These are phyloP conservation scores for Penicillium flavigenum DNA, from an alignment of 495 filamentous ascomycete species.

Conservation along the genomic window DNA sequence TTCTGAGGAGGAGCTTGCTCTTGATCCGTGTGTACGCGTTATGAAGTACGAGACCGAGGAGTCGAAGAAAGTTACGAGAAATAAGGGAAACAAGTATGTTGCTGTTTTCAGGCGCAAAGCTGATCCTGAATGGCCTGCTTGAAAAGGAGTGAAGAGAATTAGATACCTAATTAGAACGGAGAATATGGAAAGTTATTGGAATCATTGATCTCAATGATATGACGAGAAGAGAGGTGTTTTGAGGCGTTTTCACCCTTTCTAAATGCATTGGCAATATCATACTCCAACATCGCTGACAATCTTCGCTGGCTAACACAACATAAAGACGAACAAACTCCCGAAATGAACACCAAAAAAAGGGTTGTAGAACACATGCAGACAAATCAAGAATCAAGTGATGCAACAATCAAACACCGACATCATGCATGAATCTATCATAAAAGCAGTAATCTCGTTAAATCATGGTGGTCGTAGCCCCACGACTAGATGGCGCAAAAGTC, in stretches of 20 bases:
- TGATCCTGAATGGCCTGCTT: conserved; percentile 69
- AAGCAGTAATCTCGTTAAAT: conserved; percentile 24
- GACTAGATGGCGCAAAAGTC: conserved; percentile 21
- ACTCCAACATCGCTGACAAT: conserved; percentile 9
- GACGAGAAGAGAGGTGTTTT: conserved; percentile 16
- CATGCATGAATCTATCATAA: conserved; percentile 25
- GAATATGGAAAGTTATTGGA: background rate
- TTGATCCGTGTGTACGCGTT: conserved; percentile 71
- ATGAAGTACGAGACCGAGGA: conserved; percentile 93
- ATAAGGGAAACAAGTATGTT: conserved; percentile 84
- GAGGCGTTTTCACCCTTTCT: conserved; percentile 14
- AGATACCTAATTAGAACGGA: background rate
- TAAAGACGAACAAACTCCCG: background rate
- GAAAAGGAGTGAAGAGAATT: background rate
- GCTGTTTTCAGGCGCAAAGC: conserved; percentile 77
- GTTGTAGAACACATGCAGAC: conserved; percentile 5
- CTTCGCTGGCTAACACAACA: conserved; percentile 14
- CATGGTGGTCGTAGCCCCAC: conserved; percentile 4
- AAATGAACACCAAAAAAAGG: conserved; percentile 4
- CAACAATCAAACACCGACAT: conserved; percentile 16
- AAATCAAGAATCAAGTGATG: conserved; percentile 15
- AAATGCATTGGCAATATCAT: conserved; percentile 22
- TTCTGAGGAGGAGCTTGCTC: conserved; percentile 62
- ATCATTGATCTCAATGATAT: conserved; percentile 2
- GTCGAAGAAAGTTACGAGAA: conserved; percentile 93